These are phyloP conservation scores for Rhizoclosmatium sp. DNA, from an alignment of 192 early-diverging fungal species.

Conservation along the genomic window DNA sequence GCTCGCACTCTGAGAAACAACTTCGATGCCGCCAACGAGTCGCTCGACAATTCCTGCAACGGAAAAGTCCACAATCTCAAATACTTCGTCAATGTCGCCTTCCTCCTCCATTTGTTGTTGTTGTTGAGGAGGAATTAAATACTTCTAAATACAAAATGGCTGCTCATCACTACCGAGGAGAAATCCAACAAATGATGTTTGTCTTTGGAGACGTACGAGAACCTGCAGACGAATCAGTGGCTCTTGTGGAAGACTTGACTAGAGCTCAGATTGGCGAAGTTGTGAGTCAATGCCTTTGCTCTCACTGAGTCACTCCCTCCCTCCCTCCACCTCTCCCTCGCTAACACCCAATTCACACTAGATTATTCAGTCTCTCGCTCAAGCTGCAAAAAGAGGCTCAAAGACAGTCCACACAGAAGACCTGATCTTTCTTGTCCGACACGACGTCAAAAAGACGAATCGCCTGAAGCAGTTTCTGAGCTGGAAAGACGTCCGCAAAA, in stretches of 20 bases:
- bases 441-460: constrained; percentile 93
- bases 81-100: constrained; percentile 6
- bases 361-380: constrained; percentile 87
- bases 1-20: not conserved
- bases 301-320: not conserved
- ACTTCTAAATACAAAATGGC: not conserved
- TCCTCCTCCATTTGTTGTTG: not conserved
- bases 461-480: constrained; percentile 88
- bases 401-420: constrained; percentile 87
- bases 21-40: not conserved
- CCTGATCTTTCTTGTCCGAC: constrained; percentile 94
- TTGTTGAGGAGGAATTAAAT: not conserved
- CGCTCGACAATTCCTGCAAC: constrained; percentile 22
- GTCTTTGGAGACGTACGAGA: constrained; percentile 95
- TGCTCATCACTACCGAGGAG: constrained; percentile 37
- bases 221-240: constrained; percentile 85
- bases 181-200: constrained; percentile 93
- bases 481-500: constrained; percentile 97
- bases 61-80: constrained; percentile 33
- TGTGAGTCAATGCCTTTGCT: constrained; percentile 54
- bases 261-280: constrained; percentile 94
- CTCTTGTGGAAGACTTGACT: constrained; percentile 95
- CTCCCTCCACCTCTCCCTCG: not conserved
- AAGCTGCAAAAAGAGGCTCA: constrained; percentile 81
- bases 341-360: constrained; percentile 30